phyloP scores from a whole-genome alignment of 2,329 filamentous ascomycete species.

The Paradendryphiella salina region DNA sequence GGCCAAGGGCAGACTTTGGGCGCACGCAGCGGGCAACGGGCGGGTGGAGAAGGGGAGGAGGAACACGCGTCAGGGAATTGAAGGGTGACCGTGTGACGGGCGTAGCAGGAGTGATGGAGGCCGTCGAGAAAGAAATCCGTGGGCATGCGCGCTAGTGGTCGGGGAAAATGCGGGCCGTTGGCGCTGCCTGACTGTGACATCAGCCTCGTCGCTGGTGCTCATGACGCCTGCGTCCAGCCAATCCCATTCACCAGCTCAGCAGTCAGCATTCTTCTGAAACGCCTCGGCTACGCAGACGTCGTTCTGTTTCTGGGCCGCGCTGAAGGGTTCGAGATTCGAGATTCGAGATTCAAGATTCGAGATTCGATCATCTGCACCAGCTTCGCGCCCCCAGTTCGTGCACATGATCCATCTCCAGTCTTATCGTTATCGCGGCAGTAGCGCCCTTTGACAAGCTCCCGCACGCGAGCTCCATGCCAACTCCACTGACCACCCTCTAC shows the following conservation, averaged over 20 bases:
- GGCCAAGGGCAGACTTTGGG: constrained; percentile 36
- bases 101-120: constrained; percentile 13
- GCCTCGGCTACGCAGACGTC: not conserved
- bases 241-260: not conserved
- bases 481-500: not conserved
- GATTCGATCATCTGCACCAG: constrained; percentile 11
- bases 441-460: constrained; percentile 20
- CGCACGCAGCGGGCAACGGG: constrained; percentile 40
- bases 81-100: constrained; percentile 31
- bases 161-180: constrained; percentile 28
- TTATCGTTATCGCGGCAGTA: constrained; percentile 18
- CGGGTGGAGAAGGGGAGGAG: constrained; percentile 17
- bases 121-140: constrained; percentile 27
- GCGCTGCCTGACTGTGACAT: constrained; percentile 15
- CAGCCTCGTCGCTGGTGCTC: constrained; percentile 7
- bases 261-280: not conserved
- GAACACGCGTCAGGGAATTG: constrained; percentile 27
- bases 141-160: constrained; percentile 26
- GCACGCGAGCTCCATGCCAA: constrained; percentile 14
- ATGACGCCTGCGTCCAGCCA: not conserved
- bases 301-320: not conserved
- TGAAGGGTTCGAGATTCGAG: constrained; percentile 1
- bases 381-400: not conserved
- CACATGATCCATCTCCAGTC: not conserved
- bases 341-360: not conserved